phyloP scores from a whole-genome alignment of 2,329 filamentous ascomycete genomes.

The Sporothrix mexicana region DNA sequence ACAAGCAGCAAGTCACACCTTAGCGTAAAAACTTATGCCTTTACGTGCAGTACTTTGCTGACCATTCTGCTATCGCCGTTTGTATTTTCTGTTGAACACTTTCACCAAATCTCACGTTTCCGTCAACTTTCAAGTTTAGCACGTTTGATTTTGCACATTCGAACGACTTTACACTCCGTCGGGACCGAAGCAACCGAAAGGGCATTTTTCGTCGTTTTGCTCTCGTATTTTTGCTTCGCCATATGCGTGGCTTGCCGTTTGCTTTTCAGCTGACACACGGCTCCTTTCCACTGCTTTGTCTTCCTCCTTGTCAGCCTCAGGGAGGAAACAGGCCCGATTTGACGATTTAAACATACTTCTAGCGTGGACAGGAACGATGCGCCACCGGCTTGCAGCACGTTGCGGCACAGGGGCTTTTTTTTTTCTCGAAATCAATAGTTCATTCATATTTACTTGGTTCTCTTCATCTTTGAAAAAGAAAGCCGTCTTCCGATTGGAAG shows the following conservation, averaged over 20 bases:
- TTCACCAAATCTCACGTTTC: not conserved
- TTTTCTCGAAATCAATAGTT: not conserved
- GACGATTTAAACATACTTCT: not conserved
- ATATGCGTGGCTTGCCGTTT: not conserved
- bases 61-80: too few relatives aligned
- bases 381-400: not conserved
- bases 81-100: not conserved
- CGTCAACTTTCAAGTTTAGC: too few relatives aligned
- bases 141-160: not conserved
- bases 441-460: not conserved
- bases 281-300: not conserved
- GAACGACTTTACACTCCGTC: not conserved
- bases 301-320: not conserved
- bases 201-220: not conserved
- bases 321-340: not conserved
- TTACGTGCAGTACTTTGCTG: not conserved
- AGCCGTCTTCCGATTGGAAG: slow-evolving; percentile 7
- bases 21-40: not conserved
- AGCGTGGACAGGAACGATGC: not conserved
- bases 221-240: not conserved
- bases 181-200: not conserved
- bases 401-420: not conserved
- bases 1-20: slow-evolving; percentile 1
- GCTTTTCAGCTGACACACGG: not conserved
- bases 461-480: not conserved